Conservation (phyloP, 2,329 filamentous ascomycete species). For the Ophiostoma perfectum region DNA sequence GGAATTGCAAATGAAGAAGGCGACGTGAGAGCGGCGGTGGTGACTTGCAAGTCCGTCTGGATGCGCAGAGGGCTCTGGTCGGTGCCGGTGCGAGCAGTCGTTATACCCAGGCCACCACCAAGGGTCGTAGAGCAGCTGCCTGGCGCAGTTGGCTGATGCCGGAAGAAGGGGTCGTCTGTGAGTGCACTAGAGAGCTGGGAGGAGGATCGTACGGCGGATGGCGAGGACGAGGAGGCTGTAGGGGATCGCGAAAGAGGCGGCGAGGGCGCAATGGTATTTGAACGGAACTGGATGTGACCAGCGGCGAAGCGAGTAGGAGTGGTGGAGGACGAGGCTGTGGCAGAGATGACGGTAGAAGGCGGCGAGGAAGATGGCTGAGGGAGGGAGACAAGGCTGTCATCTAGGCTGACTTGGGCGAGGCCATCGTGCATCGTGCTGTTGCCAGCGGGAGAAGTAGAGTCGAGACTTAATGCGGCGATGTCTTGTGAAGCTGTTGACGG, state of each 20-base stretch:
- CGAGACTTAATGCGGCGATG: not conserved
- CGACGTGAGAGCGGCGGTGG: not conserved
- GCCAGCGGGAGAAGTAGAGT: not conserved
- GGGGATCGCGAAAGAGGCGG: conserved; percentile 28
- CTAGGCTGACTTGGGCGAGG: not conserved
- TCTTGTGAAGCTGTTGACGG: conserved; percentile 6
- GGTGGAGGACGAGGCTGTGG: not conserved
- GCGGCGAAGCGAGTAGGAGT: conserved; percentile 13
- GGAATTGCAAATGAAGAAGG: conserved; percentile 24
- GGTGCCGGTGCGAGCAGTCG: not conserved
- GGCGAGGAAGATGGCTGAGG: not conserved
- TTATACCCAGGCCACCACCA: not conserved
- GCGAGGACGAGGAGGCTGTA: not conserved
- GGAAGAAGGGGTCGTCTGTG: not conserved
- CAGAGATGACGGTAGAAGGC: not conserved
- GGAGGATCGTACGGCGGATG: not conserved
- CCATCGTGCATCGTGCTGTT: conserved; percentile 3
- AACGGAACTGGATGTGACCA: conserved; percentile 29
- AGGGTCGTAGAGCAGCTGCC: not conserved
- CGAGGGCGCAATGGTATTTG: conserved; percentile 33
- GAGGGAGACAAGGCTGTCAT: not conserved
- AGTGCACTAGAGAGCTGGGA: not conserved
- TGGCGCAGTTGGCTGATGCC: not conserved
- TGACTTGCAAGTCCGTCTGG: conserved; percentile 21
- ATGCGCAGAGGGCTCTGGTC: conserved; percentile 20